Evolutionary conservation across 495 filamentous ascomycete genomes (phyloP).

Genomic region (Talaromyces adpressus): DNA sequence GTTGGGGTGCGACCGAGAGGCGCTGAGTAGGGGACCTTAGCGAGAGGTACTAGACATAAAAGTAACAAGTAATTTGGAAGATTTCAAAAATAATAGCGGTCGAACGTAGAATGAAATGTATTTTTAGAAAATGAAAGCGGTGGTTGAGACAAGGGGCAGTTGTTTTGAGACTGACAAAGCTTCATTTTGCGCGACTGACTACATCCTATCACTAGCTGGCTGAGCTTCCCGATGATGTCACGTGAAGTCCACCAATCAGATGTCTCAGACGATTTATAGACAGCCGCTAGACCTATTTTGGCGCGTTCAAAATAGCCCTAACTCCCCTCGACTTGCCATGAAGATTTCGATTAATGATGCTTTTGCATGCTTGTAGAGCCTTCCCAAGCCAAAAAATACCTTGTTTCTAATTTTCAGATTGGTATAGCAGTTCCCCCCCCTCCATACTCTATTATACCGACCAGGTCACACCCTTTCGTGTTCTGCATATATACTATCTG

Average conservation of each 20-base stretch:
- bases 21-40: background rate
- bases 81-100: background rate
- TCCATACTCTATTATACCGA: too few relatives aligned
- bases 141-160: background rate
- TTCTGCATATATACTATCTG: too few relatives aligned
- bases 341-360: background rate
- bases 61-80: background rate
- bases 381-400: background rate
- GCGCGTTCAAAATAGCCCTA: background rate
- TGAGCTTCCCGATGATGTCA: background rate
- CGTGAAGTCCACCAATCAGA: background rate
- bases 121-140: background rate
- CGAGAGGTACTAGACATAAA: background rate
- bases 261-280: background rate
- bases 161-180: constrained; percentile 1
- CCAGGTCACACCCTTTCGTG: too few relatives aligned
- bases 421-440: too few relatives aligned
- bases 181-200: background rate
- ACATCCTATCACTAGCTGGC: background rate
- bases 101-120: background rate
- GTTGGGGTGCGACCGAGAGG: background rate
- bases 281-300: background rate
- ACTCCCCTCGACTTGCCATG: background rate
- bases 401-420: too few relatives aligned
- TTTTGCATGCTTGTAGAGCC: background rate